phyloP scores from a whole-genome alignment of 495 filamentous ascomycete species.

The Penicillium argentinense region DNA sequence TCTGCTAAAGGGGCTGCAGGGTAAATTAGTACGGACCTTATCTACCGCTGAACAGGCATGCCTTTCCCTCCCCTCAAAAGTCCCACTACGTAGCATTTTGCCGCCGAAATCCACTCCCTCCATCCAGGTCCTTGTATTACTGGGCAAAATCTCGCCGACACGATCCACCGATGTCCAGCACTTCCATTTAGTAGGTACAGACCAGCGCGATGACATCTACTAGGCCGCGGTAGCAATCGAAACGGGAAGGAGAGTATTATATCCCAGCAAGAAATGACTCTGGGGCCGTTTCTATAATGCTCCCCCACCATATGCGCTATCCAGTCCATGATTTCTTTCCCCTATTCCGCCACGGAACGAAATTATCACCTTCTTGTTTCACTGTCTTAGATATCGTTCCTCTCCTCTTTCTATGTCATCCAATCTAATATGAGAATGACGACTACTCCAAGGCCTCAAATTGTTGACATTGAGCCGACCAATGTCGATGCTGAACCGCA shows the following conservation, averaged over 20 bases:
- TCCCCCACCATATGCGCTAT: not conserved
- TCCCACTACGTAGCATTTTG: not conserved
- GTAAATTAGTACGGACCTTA: too few relatives aligned
- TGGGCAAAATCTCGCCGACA: not conserved
- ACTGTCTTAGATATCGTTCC: too few relatives aligned
- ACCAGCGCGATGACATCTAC: too few relatives aligned
- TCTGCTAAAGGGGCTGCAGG: too few relatives aligned
- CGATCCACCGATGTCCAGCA: not conserved
- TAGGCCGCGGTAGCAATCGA: too few relatives aligned
- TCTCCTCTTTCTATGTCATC: not conserved
- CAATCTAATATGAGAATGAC: not conserved
- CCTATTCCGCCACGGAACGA: too few relatives aligned
- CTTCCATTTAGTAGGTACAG: too few relatives aligned
- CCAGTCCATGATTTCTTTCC: not conserved
- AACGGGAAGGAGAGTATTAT: not conserved
- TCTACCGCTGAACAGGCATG: not conserved
- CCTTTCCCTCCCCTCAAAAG: not conserved
- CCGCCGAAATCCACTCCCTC: not conserved
- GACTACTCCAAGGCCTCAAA: not conserved
- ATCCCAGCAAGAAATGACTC: not conserved
- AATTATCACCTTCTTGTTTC: too few relatives aligned
- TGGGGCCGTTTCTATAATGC: not conserved
- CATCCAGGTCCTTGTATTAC: not conserved
- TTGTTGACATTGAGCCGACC: conserved; percentile 3
- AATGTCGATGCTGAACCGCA: not conserved